Percentiles rank a stretch among this genome's conserved stretches.
phyloP scores from a whole-genome alignment of 176 grass and related monocot genomes.

The Leersia perrieri region DNA sequence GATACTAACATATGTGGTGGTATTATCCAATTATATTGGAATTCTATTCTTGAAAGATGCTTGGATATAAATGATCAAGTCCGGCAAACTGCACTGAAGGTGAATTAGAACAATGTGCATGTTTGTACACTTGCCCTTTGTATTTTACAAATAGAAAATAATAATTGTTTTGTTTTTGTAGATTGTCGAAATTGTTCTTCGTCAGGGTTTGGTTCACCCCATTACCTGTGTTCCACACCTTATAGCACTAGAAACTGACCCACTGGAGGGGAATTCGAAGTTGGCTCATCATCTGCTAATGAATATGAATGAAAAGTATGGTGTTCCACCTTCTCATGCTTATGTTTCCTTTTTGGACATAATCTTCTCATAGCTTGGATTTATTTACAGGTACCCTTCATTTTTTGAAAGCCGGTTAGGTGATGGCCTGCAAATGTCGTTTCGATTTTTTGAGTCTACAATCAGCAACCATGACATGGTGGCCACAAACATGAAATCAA shows the following conservation, averaged over 20 bases:
- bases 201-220: constrained; percentile 94
- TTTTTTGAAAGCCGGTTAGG: constrained; percentile 96
- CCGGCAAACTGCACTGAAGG: constrained; percentile 88
- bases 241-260: constrained; percentile 97
- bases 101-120: constrained; percentile 27
- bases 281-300: constrained; percentile 93
- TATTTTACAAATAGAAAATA: constrained; percentile 14
- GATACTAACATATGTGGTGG: constrained; percentile 99
- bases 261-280: constrained; percentile 77
- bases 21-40: constrained; percentile 98
- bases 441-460: constrained; percentile 75
- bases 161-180: constrained; percentile 28
- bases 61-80: constrained; percentile 79
- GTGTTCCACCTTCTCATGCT: constrained; percentile 5
- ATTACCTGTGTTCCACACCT: constrained; percentile 94
- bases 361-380: constrained; percentile 8
- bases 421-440: constrained; percentile 92
- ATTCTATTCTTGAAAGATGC: constrained; percentile 85
- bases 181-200: constrained; percentile 99
- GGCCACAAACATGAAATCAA: constrained; percentile 60
- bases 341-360: constrained; percentile 15
- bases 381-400: constrained; percentile 78
- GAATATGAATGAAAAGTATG: constrained; percentile 99
- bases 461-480: constrained; percentile 60
- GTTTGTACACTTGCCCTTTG: constrained; percentile 15